A percentile compares a stretch with the other conserved stretches of the same genome.
These are phyloP conservation scores for Serendipita indica DNA, from an alignment of 768 basidiomycete genomes.

Conservation along the genomic window DNA sequence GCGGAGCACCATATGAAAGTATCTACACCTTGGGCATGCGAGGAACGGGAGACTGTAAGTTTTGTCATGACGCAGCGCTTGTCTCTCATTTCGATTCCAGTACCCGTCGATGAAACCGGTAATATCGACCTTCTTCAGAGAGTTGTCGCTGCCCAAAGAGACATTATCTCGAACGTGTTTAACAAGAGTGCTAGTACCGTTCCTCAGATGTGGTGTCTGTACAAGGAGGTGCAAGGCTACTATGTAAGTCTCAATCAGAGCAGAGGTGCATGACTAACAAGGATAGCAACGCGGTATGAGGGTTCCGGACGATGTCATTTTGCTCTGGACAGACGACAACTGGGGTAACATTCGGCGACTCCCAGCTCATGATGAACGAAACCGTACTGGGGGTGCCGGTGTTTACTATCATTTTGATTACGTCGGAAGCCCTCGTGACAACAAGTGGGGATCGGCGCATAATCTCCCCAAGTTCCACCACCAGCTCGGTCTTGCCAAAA, in stretches of 20 bases:
- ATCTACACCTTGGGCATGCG: constrained; percentile 58
- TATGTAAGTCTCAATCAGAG: constrained; percentile 23
- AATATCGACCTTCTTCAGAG: constrained; percentile 38
- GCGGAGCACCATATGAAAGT: constrained; percentile 45
- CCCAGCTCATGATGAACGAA: constrained; percentile 37
- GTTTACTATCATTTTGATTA: constrained; percentile 46
- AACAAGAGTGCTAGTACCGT: constrained; percentile 28
- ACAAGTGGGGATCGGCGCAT: not conserved
- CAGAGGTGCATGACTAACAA: too few species aligned
- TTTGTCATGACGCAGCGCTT: not conserved
- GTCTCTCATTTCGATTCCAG: constrained; percentile 20
- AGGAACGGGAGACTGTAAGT: constrained; percentile 30
- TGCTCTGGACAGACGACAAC: constrained; percentile 63
- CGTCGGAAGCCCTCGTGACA: not conserved
- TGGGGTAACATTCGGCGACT: constrained; percentile 59
- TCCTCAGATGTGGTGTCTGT: constrained; percentile 53
- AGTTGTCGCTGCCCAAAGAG: constrained; percentile 45
- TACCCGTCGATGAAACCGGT: constrained; percentile 37
- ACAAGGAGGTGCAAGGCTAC: constrained; percentile 49
- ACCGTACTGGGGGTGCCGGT: constrained; percentile 51
- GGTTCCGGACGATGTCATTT: constrained; percentile 50
- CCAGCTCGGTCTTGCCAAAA: constrained; percentile 62
- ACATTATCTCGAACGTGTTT: constrained; percentile 41
- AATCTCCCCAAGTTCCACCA: constrained; percentile 30
- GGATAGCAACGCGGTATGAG: constrained; percentile 40